These are phyloP conservation scores for Nigrospora oryzae DNA, from an alignment of 2,329 filamentous ascomycete species.

Conservation along the genomic window DNA sequence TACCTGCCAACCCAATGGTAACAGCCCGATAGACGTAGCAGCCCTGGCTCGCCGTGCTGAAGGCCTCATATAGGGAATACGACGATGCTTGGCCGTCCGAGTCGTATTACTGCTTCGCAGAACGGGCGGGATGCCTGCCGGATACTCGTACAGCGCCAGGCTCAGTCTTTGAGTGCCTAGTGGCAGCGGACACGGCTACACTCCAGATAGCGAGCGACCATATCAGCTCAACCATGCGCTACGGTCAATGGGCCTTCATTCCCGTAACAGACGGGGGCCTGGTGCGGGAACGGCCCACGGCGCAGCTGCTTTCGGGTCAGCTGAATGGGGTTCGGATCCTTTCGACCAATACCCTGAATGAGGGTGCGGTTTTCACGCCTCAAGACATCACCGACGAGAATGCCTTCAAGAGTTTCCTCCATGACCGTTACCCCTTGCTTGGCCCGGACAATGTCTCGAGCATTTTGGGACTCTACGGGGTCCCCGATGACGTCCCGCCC, in stretches of 20 bases:
- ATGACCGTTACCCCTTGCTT: conserved; percentile 23
- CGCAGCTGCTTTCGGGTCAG: conserved; percentile 16
- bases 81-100: conserved; percentile 19
- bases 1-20: conserved; percentile 46
- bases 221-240: conserved; percentile 16
- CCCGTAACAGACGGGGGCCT: conserved; percentile 27
- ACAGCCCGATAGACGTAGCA: not conserved
- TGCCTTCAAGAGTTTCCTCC: conserved; percentile 21
- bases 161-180: conserved; percentile 24
- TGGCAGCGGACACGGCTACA: conserved; percentile 18
- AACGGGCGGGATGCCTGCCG: conserved; percentile 21
- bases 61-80: conserved; percentile 12
- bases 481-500: conserved; percentile 11
- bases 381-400: conserved; percentile 21
- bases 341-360: conserved; percentile 26
- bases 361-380: conserved; percentile 26
- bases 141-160: conserved; percentile 7
- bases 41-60: not conserved
- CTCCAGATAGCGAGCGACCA: conserved; percentile 26
- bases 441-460: conserved; percentile 18
- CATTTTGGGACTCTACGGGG: conserved; percentile 21
- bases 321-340: conserved; percentile 24
- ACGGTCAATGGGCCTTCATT: conserved; percentile 24
- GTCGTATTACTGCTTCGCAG: conserved; percentile 23
- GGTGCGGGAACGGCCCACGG: conserved; percentile 18